These are phyloP conservation scores for Cystofilobasidium macerans DNA, from an alignment of 768 basidiomycete genomes.

Conservation along the genomic window DNA sequence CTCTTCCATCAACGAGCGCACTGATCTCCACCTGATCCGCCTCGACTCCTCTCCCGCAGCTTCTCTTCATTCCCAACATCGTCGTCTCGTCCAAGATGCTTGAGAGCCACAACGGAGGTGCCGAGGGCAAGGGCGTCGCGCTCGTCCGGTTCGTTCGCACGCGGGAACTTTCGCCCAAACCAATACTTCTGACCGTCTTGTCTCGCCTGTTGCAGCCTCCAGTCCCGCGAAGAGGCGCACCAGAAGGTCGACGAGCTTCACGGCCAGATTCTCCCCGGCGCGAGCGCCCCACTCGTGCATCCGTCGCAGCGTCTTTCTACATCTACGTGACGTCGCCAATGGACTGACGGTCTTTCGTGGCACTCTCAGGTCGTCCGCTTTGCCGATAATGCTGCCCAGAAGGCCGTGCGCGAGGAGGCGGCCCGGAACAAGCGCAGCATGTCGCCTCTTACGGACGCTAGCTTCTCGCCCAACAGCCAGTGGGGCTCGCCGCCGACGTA, in stretches of 20 bases:
- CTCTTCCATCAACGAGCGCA: not conserved
- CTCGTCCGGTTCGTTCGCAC: conserved; percentile 14
- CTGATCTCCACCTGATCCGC: not conserved
- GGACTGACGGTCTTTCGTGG: not conserved
- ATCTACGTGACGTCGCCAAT: not conserved
- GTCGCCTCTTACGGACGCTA: not conserved
- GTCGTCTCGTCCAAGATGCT: conserved; percentile 25
- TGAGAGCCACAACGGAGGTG: conserved; percentile 16
- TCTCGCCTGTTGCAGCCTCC: conserved; percentile 6
- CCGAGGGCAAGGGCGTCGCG: conserved; percentile 22
- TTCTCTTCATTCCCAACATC: conserved; percentile 19
- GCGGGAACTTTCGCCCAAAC: not conserved
- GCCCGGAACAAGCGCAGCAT: conserved; percentile 13
- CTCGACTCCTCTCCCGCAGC: not conserved
- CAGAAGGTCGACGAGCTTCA: conserved; percentile 21
- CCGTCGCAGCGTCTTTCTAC: not conserved
- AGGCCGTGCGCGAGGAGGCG: conserved; percentile 22
- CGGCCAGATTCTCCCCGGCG: conserved; percentile 15
- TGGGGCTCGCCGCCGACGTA: not conserved
- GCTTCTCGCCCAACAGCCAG: not conserved
- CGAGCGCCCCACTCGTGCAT: conserved; percentile 13
- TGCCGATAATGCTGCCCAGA: conserved; percentile 17
- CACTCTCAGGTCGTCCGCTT: conserved; percentile 10
- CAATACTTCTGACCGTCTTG: not conserved
- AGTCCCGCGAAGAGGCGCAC: conserved; percentile 23